These are phyloP conservation scores for Aurinia saxatilis DNA, from an alignment of 345 rosid genomes.

Conservation along the genomic window DNA sequence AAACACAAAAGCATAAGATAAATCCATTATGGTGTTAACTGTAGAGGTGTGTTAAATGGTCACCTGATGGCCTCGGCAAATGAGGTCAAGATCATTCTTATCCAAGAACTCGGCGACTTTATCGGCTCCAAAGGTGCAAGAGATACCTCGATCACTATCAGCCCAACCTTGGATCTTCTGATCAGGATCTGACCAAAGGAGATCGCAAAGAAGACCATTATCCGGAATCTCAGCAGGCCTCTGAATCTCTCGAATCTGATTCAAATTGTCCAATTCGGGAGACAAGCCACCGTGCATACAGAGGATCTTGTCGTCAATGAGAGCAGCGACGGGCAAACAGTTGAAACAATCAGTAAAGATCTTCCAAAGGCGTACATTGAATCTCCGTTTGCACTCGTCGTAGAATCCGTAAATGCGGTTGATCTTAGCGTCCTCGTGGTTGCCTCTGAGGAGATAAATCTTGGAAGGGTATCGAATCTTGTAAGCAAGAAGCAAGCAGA, in stretches of 20 bases:
- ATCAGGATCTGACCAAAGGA: conserved; percentile 96
- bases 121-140: conserved; percentile 82
- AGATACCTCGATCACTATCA: conserved; percentile 83
- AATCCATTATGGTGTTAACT: too few relatives aligned
- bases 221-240: conserved; percentile 93
- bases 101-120: conserved; percentile 67
- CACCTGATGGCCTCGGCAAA: conserved; percentile 98
- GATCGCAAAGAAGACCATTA: conserved; percentile 81
- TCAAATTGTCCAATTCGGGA: conserved; percentile 59
- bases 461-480: conserved; percentile 74
- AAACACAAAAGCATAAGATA: too few relatives aligned
- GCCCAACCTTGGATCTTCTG: conserved; percentile 61
- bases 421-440: conserved; percentile 97
- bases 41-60: neutral
- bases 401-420: conserved; percentile 89
- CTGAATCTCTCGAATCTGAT: conserved; percentile 61
- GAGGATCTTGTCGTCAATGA: conserved; percentile 74
- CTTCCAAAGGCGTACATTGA: conserved; percentile 91
- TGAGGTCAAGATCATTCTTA: conserved; percentile 84
- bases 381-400: conserved; percentile 91
- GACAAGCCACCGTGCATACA: conserved; percentile 99
- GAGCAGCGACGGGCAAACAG: conserved; percentile 86
- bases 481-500: conserved; percentile 86
- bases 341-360: conserved; percentile 86
- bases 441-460: conserved; percentile 72